Base-by-base conservation (phyloP, 169 alveolate genomes). In the Plasmodium billcollinsi region DNA sequence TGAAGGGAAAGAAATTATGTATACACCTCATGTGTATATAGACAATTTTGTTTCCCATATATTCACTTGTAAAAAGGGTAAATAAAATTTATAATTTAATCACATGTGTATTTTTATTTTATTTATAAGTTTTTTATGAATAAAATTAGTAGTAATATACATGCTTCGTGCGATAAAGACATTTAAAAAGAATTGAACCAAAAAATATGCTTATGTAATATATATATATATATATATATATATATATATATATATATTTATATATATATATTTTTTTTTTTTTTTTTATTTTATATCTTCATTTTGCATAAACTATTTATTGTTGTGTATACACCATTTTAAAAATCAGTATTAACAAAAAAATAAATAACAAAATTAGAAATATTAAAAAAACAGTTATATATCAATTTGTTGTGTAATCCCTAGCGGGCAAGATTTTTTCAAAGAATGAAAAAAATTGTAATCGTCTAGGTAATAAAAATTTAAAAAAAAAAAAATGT, bases 371-470 rank as follows among this genome's bases (percentile, higher is more conserved):
- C 47, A 39, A 39, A 39, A 39, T 39, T 39, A 39, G 9, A 39
- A 39, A 39, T 39, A 39, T 39, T 5, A 39, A 39, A 39, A 39
- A 39, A 39, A 39, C 47, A 39, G 47, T 39, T 39, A 39, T 39
- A 39, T 39, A 39, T 39, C 0, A 39, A 5, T 39, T 39, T 39
- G 5, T 39, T 39, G 47, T 5, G 9, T 67, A 39, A 70, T 47
- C n/a, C 90, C 90, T 80, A 80, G 90, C 90, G 90, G 83, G 90
- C 90, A 80, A 63, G 90, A 67, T 80, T 72, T 80, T 67, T 80
- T 80, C 90, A 80, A 66, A 69, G 70, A 80, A 80, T 80, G 90
- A 67, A 80, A 67, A 80, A 24, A 11, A 67, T 80, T 85, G 70
- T 69, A 80, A 80, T 80, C 90, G 90, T 75, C 90, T 80, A 80